A percentile compares a stretch with the other conserved stretches of the same genome.
phyloP scores from a whole-genome alignment of 352 stramenopile genomes.

The Globisporangium splendens region DNA sequence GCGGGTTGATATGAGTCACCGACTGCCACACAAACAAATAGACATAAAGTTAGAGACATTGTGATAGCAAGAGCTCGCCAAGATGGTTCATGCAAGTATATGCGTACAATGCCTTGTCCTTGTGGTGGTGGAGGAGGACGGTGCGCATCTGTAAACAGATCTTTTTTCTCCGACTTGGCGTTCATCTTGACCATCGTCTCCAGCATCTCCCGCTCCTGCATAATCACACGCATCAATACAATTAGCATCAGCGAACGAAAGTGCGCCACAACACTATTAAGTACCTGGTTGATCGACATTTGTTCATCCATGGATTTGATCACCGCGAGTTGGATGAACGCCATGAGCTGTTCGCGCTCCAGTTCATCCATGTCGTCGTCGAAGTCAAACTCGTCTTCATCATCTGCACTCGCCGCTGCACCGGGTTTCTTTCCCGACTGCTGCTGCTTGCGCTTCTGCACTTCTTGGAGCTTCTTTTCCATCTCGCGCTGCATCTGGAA shows the following conservation, averaged over 20 bases:
- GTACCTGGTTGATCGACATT: conserved; percentile 55
- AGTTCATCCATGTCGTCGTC: conserved; percentile 68
- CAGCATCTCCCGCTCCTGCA: conserved; percentile 82
- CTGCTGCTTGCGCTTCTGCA: conserved; percentile 44
- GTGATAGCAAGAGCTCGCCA: not conserved
- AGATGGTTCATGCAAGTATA: not conserved
- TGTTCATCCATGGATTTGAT: conserved; percentile 82
- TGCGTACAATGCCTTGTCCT: conserved; percentile 74
- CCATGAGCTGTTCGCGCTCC: conserved; percentile 80
- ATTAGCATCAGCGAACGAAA: not conserved
- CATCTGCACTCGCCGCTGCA: conserved; percentile 11
- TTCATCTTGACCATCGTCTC: conserved; percentile 86
- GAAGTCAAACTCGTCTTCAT: conserved; percentile 37
- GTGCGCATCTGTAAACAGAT: conserved; percentile 71
- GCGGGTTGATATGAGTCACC: conserved; percentile 80
- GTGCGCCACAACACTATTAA: not conserved
- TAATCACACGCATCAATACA: not conserved
- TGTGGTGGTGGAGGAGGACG: conserved; percentile 51
- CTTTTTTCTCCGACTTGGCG: conserved; percentile 41
- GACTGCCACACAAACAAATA: conserved; percentile 34
- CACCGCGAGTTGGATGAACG: conserved; percentile 71
- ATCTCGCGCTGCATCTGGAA: conserved; percentile 78
- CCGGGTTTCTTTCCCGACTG: conserved; percentile 18
- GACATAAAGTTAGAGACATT: conserved; percentile 1
- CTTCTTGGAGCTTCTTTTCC: conserved; percentile 58